A percentile compares a stretch with the other conserved stretches of the same genome.
Evolutionary conservation across 202 grass and related monocot genomes (phyloP).

Genomic region (Bolboschoenoplectus hybrid): DNA sequence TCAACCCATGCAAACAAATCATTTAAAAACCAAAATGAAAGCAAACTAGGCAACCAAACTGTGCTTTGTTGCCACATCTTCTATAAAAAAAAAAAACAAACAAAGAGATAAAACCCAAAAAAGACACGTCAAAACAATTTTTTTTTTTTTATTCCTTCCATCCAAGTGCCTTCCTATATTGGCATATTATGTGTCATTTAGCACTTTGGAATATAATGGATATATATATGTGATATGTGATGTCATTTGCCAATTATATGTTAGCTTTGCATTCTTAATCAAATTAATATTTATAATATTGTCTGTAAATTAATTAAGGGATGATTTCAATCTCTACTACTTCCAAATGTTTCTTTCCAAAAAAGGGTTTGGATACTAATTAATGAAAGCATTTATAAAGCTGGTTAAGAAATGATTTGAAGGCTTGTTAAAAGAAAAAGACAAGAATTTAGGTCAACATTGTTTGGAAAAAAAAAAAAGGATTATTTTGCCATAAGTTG

Average conservation of each 20-base stretch:
- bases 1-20: not conserved
- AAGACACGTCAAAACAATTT: not conserved
- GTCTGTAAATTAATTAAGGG: too few relatives aligned
- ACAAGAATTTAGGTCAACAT: too few relatives aligned
- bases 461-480: too few relatives aligned
- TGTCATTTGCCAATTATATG: not conserved
- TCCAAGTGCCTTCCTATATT: not conserved
- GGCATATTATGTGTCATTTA: not conserved
- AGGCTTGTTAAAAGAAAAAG: too few relatives aligned
- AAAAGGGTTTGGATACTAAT: too few relatives aligned
- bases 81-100: not conserved
- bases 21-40: not conserved
- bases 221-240: not conserved
- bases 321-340: not conserved
- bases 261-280: not conserved
- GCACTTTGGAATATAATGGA: conserved; percentile 17
- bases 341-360: not conserved
- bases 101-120: not conserved
- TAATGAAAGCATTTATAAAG: too few relatives aligned
- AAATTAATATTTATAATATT: not conserved
- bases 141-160: not conserved
- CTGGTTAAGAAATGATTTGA: too few relatives aligned
- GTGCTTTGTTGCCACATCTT: not conserved
- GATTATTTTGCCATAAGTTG: too few relatives aligned
- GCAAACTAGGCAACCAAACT: not conserved